These are phyloP conservation scores for Xylariales sp. DNA, from an alignment of 2,329 filamentous ascomycete genomes.

Conservation along the genomic window DNA sequence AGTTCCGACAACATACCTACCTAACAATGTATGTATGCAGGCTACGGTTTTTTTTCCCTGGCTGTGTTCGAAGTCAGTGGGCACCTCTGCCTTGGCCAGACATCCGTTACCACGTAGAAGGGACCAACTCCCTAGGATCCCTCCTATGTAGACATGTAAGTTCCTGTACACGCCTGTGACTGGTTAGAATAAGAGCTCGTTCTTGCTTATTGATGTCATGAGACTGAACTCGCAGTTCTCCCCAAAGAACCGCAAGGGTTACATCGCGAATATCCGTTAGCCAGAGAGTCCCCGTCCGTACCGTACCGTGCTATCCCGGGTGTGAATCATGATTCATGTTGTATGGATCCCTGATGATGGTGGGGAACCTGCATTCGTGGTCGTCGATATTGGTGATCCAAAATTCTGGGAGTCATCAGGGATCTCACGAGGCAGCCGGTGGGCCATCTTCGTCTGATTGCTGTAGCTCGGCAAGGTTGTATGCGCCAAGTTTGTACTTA, in stretches of 20 bases:
- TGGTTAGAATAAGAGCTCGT: too few relatives aligned
- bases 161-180: too few relatives aligned
- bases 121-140: neutral
- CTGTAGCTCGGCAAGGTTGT: too few relatives aligned
- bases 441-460: too few relatives aligned
- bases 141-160: neutral
- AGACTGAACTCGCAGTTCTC: too few relatives aligned
- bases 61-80: too few relatives aligned
- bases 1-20: too few relatives aligned
- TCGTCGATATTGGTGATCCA: neutral
- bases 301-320: constrained; percentile 5
- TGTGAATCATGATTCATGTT: constrained; percentile 4
- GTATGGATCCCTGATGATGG: neutral
- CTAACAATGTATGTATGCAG: too few relatives aligned
- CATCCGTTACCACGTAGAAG: too few relatives aligned
- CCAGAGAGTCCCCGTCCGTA: constrained; percentile 3
- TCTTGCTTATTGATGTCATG: constrained; percentile 3
- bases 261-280: constrained; percentile 7
- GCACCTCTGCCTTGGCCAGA: too few relatives aligned
- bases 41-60: too few relatives aligned
- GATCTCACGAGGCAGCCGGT: neutral
- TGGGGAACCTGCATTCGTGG: neutral
- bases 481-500: too few relatives aligned
- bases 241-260: neutral
- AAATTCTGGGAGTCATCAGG: neutral